Conservation (phyloP, 345 rosid genomes). For the Hirschfeldia incana region DNA sequence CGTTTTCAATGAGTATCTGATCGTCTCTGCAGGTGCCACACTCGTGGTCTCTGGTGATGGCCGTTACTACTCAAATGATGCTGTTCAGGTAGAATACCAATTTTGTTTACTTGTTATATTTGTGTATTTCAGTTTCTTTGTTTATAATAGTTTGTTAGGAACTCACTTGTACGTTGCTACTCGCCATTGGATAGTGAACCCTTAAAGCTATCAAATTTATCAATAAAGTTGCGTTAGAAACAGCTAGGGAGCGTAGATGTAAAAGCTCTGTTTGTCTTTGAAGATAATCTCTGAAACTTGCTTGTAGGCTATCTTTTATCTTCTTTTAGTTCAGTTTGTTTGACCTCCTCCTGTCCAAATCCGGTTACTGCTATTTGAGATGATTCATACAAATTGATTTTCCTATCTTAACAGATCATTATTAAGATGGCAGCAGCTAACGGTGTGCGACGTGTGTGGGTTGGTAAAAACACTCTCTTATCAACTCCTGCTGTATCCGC, state of each 20-base stretch:
- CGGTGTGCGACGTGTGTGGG: constrained; percentile 94
- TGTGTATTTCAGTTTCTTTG: too few species aligned
- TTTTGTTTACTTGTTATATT: neutral
- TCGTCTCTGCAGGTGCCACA: constrained; percentile 68
- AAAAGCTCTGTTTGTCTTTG: neutral
- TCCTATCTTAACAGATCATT: constrained; percentile 60
- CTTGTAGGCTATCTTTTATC: neutral
- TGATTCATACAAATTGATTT: constrained; percentile 2
- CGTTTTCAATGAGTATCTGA: constrained; percentile 1
- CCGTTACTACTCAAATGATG: constrained; percentile 90
- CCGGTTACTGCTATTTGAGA: neutral
- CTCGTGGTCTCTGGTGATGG: constrained; percentile 99
- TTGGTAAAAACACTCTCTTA: constrained; percentile 90
- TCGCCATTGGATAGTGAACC: neutral
- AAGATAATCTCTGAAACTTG: constrained; percentile 4
- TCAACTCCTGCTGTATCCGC: constrained; percentile 99
- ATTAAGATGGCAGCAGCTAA: constrained; percentile 94
- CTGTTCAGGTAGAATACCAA: constrained; percentile 76
- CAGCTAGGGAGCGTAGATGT: neutral
- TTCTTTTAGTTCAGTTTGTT: neutral
- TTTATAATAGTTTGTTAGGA: too few species aligned
- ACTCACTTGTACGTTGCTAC: too few species aligned
- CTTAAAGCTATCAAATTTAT: neutral
- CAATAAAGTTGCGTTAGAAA: neutral
- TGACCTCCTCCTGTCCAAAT: constrained; percentile 1